Evolutionary conservation across 305 asterid genomes (phyloP), one percentile per base, ranked within the genome.

Genomic region (Rubia occidens): DNA sequence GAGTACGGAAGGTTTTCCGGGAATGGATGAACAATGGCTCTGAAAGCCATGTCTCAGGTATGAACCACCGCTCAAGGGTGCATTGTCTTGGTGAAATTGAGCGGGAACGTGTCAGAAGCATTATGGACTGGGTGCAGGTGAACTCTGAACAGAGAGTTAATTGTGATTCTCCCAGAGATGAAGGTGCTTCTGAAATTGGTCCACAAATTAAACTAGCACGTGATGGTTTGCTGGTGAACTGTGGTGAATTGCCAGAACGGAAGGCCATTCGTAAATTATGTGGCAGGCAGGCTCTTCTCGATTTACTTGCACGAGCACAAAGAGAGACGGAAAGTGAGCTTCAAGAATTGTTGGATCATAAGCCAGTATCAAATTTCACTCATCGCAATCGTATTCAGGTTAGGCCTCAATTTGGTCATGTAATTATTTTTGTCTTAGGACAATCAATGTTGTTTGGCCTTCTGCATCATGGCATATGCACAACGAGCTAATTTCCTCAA

Each of bases 281-380:
- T 78, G 99, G 97, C 56, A 86, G 99, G 78, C 99, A 94, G 71
- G 86, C 95, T 73, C 92, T 91, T 73, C 82, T 89, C 66, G 96
- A 94, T 83, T 90, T 94, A 76, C 89, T 89, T 71, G 49, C 68
- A 60, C 87, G 78, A 82, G 86, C 94, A 69, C 95, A 89, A 76
- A 78, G 69, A 71, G 93, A 94, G 78, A 82, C 91, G 79, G 80
- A 81, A 75, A 80, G 40, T 35, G 99, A 94, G 76, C 90, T 94
- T 78, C 73, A 75, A 61, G 80, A 76, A 68, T 76, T 94, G 75
- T 69, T 76, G 54, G 93, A 85, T 80, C 72, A 72, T 74, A 85
- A 78, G 77, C 93, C 82, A 7, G 97, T 94, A 45, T 84, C 97
- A 20, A 85, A 72, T 65, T 94, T 94, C 75, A 86, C 87, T 65